phyloP scores from a whole-genome alignment of 768 basidiomycete genomes.

The Chalciporus sphaerocephalus region DNA sequence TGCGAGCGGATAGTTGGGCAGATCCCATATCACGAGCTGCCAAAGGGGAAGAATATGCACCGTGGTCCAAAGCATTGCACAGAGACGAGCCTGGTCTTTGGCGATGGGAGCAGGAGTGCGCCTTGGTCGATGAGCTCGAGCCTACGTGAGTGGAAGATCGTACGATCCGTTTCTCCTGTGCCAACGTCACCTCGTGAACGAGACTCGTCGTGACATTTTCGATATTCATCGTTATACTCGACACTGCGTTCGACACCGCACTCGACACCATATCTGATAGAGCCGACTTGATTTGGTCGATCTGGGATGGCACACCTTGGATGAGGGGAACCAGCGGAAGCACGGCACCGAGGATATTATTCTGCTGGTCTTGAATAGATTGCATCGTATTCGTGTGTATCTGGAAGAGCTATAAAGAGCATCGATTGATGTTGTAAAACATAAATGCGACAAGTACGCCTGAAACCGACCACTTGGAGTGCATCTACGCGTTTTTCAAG shows the following conservation, averaged over 20 bases:
- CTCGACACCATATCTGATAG: slow-evolving; percentile 17
- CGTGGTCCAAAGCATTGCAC: not conserved
- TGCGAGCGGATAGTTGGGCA: not conserved
- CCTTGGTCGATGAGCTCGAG: slow-evolving; percentile 1
- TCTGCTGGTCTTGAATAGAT: slow-evolving; percentile 42
- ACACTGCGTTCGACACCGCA: slow-evolving; percentile 16
- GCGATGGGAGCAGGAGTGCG: not conserved
- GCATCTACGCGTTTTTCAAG: slow-evolving; percentile 55
- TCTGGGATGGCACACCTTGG: slow-evolving; percentile 54
- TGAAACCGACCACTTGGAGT: slow-evolving; percentile 43
- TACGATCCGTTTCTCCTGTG: not conserved
- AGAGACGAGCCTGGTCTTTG: slow-evolving; percentile 1
- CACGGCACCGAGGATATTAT: slow-evolving; percentile 40
- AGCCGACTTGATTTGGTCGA: slow-evolving; percentile 30
- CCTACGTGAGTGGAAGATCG: slow-evolving; percentile 5
- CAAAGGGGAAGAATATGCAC: slow-evolving; percentile 11
- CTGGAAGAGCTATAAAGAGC: slow-evolving; percentile 42
- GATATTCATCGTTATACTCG: slow-evolving; percentile 13
- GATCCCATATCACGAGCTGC: not conserved
- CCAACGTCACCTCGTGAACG: slow-evolving; percentile 1
- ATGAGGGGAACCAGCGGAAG: slow-evolving; percentile 58
- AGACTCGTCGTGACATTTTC: slow-evolving; percentile 14
- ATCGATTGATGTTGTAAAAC: slow-evolving; percentile 19
- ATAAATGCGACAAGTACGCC: slow-evolving; percentile 1
- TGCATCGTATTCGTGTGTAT: slow-evolving; percentile 54